Evolutionary conservation across 441 rosid genomes (phyloP).

Genomic region (Gossypium aridum): DNA sequence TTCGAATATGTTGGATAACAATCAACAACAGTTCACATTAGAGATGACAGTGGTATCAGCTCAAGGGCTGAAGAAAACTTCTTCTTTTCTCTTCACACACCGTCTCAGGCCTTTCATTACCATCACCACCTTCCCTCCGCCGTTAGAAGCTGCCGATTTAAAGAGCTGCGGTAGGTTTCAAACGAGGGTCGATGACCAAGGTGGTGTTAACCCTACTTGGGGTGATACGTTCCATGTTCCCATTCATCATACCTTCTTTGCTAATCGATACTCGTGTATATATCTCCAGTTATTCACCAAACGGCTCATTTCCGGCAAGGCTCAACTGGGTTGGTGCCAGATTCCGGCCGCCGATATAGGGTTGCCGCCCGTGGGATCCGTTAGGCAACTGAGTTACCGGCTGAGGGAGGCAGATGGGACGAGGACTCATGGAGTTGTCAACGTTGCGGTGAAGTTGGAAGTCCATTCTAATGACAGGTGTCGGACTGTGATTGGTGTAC

Average conservation of each 20-base stretch:
- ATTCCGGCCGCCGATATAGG: constrained; percentile 40
- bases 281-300: constrained; percentile 31
- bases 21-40: constrained; percentile 12
- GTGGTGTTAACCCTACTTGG: constrained; percentile 47
- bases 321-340: constrained; percentile 50
- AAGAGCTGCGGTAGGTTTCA: background rate
- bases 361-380: constrained; percentile 26
- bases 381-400: constrained; percentile 44
- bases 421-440: constrained; percentile 39
- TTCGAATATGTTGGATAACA: background rate
- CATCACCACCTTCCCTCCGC: constrained; percentile 26
- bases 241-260: constrained; percentile 26
- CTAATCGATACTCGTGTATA: constrained; percentile 26
- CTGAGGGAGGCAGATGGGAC: constrained; percentile 44
- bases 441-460: constrained; percentile 33
- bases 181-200: constrained; percentile 33
- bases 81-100: constrained; percentile 21
- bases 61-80: constrained; percentile 32
- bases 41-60: constrained; percentile 59
- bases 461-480: constrained; percentile 15
- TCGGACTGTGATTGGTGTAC: constrained; percentile 40
- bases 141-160: background rate
- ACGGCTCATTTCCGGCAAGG: constrained; percentile 25
- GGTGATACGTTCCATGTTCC: constrained; percentile 44
- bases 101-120: constrained; percentile 50